phyloP scores from a whole-genome alignment of 1,284 basidiomycete species.

The Leucoagaricus sp. region DNA sequence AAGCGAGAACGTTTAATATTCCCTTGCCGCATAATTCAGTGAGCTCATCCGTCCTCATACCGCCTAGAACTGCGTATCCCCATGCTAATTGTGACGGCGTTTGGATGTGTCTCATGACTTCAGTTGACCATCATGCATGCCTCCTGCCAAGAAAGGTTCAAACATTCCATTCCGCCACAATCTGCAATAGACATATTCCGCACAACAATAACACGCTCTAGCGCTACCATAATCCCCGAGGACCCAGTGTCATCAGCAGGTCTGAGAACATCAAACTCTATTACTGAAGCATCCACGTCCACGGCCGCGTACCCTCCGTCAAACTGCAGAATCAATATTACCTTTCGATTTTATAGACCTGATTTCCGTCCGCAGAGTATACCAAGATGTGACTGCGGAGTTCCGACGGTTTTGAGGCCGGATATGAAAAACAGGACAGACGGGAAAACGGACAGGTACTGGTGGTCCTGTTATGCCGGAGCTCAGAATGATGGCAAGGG shows the following conservation, averaged over 20 bases:
- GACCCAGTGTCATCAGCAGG: background rate
- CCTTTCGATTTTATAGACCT: constrained; percentile 85
- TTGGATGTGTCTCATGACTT: constrained; percentile 7
- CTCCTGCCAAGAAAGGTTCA: constrained; percentile 87
- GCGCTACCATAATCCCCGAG: constrained; percentile 29
- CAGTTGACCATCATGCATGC: constrained; percentile 94
- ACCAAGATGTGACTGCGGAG: constrained; percentile 77
- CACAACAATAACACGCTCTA: constrained; percentile 55
- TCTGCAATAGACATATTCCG: constrained; percentile 75
- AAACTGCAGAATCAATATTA: constrained; percentile 85
- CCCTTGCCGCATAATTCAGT: constrained; percentile 85
- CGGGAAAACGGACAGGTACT: constrained; percentile 61
- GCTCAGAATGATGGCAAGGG: constrained; percentile 84
- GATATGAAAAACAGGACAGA: constrained; percentile 73
- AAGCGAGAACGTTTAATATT: constrained; percentile 81
- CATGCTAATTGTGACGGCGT: constrained; percentile 5
- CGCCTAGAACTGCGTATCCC: background rate
- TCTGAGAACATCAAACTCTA: background rate
- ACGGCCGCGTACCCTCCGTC: constrained; percentile 39
- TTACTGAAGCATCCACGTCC: background rate
- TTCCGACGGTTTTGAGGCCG: constrained; percentile 75
- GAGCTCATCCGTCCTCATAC: constrained; percentile 21
- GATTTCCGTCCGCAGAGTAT: constrained; percentile 77
- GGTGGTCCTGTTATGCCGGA: constrained; percentile 87
- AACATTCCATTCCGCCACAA: constrained; percentile 81